Evolutionary conservation across 2,329 filamentous ascomycete genomes (phyloP).

Genomic region (Aspergillus niger): DNA sequence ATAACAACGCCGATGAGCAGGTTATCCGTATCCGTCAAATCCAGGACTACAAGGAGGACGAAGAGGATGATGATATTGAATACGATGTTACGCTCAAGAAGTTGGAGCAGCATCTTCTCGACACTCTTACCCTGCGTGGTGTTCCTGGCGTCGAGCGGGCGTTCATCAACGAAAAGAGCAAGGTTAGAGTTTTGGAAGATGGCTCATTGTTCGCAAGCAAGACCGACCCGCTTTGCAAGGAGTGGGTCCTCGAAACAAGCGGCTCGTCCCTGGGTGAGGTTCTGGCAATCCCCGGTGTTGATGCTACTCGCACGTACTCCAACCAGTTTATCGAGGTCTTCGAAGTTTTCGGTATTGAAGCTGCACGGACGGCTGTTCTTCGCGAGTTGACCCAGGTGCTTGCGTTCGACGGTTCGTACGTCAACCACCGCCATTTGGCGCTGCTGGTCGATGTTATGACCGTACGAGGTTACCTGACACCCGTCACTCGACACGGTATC

Average conservation of each 20-base stretch:
- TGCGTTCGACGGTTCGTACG: constrained; percentile 98
- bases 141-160: constrained; percentile 85
- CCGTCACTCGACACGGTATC: constrained; percentile 96
- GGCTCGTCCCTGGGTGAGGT: constrained; percentile 85
- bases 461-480: constrained; percentile 88
- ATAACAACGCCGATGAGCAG: constrained; percentile 95
- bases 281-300: constrained; percentile 82
- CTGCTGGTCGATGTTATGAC: constrained; percentile 98
- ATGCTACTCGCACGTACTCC: constrained; percentile 81
- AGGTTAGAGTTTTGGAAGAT: constrained; percentile 66
- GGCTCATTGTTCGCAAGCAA: constrained; percentile 75
- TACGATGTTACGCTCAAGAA: constrained; percentile 93
- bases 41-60: constrained; percentile 67
- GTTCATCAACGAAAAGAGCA: constrained; percentile 82
- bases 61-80: constrained; percentile 72
- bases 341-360: constrained; percentile 94
- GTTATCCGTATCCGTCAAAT: constrained; percentile 90
- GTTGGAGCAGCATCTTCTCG: constrained; percentile 85
- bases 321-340: constrained; percentile 96
- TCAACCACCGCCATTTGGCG: constrained; percentile 97
- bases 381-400: constrained; percentile 88
- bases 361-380: constrained; percentile 81
- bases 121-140: constrained; percentile 87
- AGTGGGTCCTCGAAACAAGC: constrained; percentile 95
- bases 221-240: constrained; percentile 73